Base-by-base conservation (phyloP, 306 rosid genomes). In the Prunus campanulata region DNA sequence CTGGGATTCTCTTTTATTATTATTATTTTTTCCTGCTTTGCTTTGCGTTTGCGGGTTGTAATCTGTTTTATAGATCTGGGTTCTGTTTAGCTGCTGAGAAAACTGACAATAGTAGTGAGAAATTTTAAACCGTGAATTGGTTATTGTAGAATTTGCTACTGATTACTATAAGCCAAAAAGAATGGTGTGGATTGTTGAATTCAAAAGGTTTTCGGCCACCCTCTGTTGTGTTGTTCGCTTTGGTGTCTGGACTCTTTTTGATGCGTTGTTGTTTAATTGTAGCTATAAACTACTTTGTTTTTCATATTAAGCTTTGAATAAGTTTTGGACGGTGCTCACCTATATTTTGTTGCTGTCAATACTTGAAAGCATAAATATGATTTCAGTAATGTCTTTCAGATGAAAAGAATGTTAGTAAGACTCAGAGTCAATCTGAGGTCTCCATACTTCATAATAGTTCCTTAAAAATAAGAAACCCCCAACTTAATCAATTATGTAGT, bases 11-110 rank as follows among this genome's bases (percentile, higher is more conserved):
- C 8, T 11, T 0, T 57, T 73, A 47, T 82, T 7, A 47, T 82
- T 7, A 0, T 57, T 73, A 30, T 82, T 63, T 67, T 60, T 8
- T 24, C 8, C 3, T 7, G 56, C 4, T 73, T 27, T 29, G 57
- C 30, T 67, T n/a, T 35, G 14, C 7, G 6, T 15, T 68, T 49
- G 20, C 61, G 66, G 56, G 24, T 70, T 57, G 6, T 2, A 66
- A 39, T 49, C 57, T 20, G 15, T 20, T 83, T 30, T 64, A 6
- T 57, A n/a, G 79, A 82, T 77, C 75, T 57, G 54, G 78, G 52
- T 39, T 71, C 2, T 81, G 39, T 35, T 71, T 63, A 12, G 24
- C 61, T 76, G 66, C 18, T 35, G 46, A 39, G 32, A 78, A 65
- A 78, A 71, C 48, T 10, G 57, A 3, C 16, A 8, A 15, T 32